phyloP scores from a whole-genome alignment of 116 monocot species.

The Posidonia oceanica region DNA sequence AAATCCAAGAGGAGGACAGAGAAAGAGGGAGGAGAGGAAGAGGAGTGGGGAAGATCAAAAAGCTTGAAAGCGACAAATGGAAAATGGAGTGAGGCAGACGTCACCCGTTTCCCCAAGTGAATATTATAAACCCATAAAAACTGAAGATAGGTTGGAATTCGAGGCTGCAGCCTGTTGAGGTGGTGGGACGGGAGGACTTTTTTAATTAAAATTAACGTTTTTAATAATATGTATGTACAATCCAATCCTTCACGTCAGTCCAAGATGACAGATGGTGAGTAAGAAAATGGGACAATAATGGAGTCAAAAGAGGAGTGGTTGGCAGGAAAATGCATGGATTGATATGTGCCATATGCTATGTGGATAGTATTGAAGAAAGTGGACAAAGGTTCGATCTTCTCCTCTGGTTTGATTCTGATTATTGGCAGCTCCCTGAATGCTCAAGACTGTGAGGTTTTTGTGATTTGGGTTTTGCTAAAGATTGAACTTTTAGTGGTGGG shows the following conservation, averaged over 20 bases:
- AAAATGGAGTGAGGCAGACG: slow-evolving; percentile 13
- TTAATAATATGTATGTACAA: slow-evolving; percentile 1
- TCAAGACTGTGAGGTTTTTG: neutral
- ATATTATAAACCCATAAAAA: neutral
- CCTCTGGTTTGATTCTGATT: neutral
- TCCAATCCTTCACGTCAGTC: slow-evolving; percentile 7
- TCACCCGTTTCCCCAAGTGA: slow-evolving; percentile 5
- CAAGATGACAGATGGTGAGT: neutral
- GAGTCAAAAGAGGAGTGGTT: slow-evolving; percentile 5
- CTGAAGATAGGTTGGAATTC: slow-evolving; percentile 3
- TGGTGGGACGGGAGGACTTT: neutral
- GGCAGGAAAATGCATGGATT: neutral
- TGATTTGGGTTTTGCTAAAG: slow-evolving; percentile 3
- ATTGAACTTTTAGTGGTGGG: neutral
- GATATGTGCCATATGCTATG: too few relatives aligned
- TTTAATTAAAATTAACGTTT: neutral
- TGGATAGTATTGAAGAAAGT: too few relatives aligned
- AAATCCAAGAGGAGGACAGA: neutral
- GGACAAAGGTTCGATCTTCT: too few relatives aligned
- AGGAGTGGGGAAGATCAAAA: neutral
- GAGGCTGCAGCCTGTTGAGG: slow-evolving; percentile 14
- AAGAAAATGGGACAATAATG: slow-evolving; percentile 1
- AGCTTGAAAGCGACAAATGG: slow-evolving; percentile 15
- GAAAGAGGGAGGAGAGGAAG: neutral
- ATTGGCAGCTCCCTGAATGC: too few relatives aligned